These are phyloP conservation scores for Ustilago cynodontis DNA, from an alignment of 1,284 basidiomycete genomes.

Conservation along the genomic window DNA sequence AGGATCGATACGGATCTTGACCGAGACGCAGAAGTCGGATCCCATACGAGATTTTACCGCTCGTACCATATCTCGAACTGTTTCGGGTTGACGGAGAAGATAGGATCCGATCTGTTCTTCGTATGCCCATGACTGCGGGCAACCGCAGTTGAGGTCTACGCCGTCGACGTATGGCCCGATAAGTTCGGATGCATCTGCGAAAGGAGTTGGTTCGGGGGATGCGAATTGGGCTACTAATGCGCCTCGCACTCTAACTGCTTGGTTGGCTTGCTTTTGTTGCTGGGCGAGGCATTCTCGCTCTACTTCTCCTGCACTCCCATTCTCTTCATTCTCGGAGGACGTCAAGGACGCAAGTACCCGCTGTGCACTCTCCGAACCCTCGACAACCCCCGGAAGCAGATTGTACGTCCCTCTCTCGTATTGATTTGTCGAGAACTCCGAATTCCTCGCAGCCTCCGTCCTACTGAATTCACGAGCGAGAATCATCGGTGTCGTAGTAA, in stretches of 20 bases:
- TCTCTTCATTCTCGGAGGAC: neutral
- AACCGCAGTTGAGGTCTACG: slow-evolving; percentile 75
- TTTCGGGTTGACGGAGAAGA: slow-evolving; percentile 75
- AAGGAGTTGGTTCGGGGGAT: slow-evolving; percentile 72
- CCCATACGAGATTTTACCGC: slow-evolving; percentile 74
- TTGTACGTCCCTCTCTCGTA: slow-evolving; percentile 74
- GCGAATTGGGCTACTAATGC: slow-evolving; percentile 75
- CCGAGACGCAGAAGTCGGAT: slow-evolving; percentile 74
- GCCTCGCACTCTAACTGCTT: slow-evolving; percentile 71
- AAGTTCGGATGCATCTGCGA: slow-evolving; percentile 75
- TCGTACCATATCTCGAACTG: slow-evolving; percentile 75
- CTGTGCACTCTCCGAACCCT: slow-evolving; percentile 37
- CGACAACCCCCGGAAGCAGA: slow-evolving; percentile 65
- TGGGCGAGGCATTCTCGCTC: slow-evolving; percentile 21
- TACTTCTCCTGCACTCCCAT: slow-evolving; percentile 11
- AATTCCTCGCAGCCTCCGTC: slow-evolving; percentile 73
- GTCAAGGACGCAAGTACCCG: slow-evolving; percentile 3
- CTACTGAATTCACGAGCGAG: slow-evolving; percentile 75
- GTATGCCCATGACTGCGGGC: slow-evolving; percentile 67
- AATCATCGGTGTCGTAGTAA: slow-evolving; percentile 77
- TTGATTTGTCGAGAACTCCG: slow-evolving; percentile 74
- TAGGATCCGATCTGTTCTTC: slow-evolving; percentile 75
- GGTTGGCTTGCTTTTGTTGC: slow-evolving; percentile 11
- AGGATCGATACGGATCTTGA: slow-evolving; percentile 76
- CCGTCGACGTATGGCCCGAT: slow-evolving; percentile 74